Evolutionary conservation across 2,329 filamentous ascomycete species (phyloP), one percentile per base, ranked within the genome.

Genomic region (Davidsoniella neocaledoniae): DNA sequence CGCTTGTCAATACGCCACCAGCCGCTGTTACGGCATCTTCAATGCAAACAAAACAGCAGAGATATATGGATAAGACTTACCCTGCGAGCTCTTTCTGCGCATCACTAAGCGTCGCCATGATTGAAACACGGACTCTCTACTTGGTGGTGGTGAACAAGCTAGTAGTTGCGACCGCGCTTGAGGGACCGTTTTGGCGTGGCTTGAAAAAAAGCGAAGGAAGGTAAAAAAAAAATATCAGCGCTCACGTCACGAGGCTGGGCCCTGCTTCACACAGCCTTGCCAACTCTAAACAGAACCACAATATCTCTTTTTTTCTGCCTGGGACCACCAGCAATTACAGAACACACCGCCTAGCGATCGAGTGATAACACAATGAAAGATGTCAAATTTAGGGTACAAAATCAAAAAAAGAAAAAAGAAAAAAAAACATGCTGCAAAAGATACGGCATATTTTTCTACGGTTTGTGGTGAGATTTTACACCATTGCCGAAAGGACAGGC

Each of bases 1-100:
- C 23, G 42, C 19, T 21, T 25, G 26, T n/a, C 29, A 25, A 17
- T 12, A 43, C 19, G 5, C 16, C 16, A 48, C 21, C 14, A 26
- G n/a, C 10, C 14, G 3, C 40, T 14, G 4, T 6, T 14, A 21
- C 10, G 17, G 14, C 26, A 33, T 33, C 7, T 33, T 33, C 5
- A 33, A 12, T 33, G 26, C 12, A 10, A 38, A 38, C 19, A n/a
- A 2, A 17, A 37, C 19, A 2, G 23, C 21, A 38, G 1, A 38
- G 16, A 2, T 14, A 29, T 6, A 23, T 21, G 12, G 19, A 6
- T 10, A n/a, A 45, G 33, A 55, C 66, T 46, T 61, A 77, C 75
- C 66, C 73, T 58, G 77, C 74, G 49, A 79, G 68, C 66, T 77
- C 74, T 54, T 70, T 67, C 63, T 76, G 73, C 58, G 72, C 70